Evolutionary conservation across 140 eudicot genomes (phyloP), one percentile per base, ranked within the genome.

Genomic region (Flaveria floridana): DNA sequence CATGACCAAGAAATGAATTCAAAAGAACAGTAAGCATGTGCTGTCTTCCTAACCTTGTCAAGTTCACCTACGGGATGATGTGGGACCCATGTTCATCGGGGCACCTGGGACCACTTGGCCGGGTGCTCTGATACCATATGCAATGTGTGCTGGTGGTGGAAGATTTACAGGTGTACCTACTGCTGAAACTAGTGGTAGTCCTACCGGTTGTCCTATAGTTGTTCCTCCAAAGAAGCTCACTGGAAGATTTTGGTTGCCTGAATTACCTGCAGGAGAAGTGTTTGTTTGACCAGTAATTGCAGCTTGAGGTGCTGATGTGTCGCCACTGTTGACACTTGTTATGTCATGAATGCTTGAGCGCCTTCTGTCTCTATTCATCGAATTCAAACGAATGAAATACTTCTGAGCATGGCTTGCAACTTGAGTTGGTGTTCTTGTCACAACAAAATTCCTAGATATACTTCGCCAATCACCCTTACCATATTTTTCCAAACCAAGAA

Each of bases 391-490:
- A 44, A 87, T 87, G 82, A 87, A 87, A 75, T 87, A 87, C 81
- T 87, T 87, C 59, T 87, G 93, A 7, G 93, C 93, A 53, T 87
- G 93, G 77, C 92, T 87, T 7, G 92, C 92, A 34, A 87, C 92
- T 82, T 87, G 89, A 14, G 92, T 87, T 18, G 92, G 92, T 1
- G 92, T 87, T 80, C 93, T 80, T 26, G 94, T 85, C 73, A 85
- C 85, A 53, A 87, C 90, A 73, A 78, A 85, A 77, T 87, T 85
- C 11, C 94, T 82, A 23, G 94, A 87, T 80, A 87, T 87, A 81
- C 94, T 87, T 48, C 94, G 80, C 94, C 94, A 87, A 76, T 87
- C 94, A 7, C 94, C 94, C 81, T 87, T 87, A 23, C 94, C 90
- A 3, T 85, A 85, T 78, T 87, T 83, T 11, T 87, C 93, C 86